Percentiles rank a stretch among this genome's conserved stretches.
Conservation (phyloP, 441 rosid species). For the Corymbia citriodora region DNA sequence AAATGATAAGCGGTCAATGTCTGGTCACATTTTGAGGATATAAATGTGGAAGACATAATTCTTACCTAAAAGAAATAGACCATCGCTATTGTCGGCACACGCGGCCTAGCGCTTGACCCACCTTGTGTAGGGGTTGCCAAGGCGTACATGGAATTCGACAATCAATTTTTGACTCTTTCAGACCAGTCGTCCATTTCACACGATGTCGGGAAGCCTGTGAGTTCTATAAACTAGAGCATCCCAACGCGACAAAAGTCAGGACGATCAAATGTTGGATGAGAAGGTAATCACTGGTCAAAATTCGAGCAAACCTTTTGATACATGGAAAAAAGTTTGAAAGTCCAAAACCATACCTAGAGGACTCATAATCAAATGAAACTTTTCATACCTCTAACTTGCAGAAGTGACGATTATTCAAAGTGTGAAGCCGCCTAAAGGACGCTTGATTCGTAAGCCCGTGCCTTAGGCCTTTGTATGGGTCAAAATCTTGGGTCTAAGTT, state of each 20-base stretch:
- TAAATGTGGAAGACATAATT: neutral
- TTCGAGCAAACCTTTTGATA: neutral
- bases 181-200: neutral
- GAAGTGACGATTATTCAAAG: too few relatives aligned
- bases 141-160: too few relatives aligned
- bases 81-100: too few relatives aligned
- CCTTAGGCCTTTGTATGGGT: neutral
- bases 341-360: neutral
- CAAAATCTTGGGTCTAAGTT: too few relatives aligned
- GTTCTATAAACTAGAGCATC: neutral
- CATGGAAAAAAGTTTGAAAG: neutral
- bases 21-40: neutral
- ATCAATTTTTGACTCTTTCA: too few relatives aligned
- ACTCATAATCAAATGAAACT: neutral
- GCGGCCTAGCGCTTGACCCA: too few relatives aligned
- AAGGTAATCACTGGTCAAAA: neutral
- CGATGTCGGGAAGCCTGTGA: neutral
- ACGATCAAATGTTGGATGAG: neutral
- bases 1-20: neutral
- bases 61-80: neutral
- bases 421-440: too few relatives aligned
- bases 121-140: too few relatives aligned
- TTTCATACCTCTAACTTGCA: neutral
- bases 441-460: neutral
- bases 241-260: neutral